phyloP scores from a whole-genome alignment of 2,329 filamentous ascomycete species.

The Clonostachys rhizophaga region DNA sequence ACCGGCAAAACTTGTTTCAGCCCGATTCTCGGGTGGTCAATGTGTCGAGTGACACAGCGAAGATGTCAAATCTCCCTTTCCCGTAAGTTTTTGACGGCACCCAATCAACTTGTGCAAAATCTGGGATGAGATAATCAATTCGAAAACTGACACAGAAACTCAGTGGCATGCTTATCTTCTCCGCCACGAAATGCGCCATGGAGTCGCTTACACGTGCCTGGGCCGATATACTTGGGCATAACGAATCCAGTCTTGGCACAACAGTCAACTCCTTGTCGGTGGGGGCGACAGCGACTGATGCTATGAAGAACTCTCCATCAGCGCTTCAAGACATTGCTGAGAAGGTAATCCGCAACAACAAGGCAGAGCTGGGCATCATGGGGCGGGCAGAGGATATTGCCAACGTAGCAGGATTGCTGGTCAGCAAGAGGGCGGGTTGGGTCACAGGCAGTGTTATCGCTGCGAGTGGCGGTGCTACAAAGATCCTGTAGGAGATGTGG shows the following conservation, averaged over 20 bases:
- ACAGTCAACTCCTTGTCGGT: slow-evolving; percentile 24
- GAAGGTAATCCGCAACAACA: too few species aligned
- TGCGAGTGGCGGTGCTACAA: slow-evolving; percentile 26
- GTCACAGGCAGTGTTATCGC: slow-evolving; percentile 26
- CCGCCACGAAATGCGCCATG: slow-evolving; percentile 22
- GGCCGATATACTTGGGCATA: slow-evolving; percentile 25
- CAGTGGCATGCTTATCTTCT: slow-evolving; percentile 21
- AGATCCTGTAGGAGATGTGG: slow-evolving; percentile 12
- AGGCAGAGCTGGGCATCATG: slow-evolving; percentile 3
- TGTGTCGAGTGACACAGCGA: slow-evolving; percentile 14
- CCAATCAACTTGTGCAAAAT: too few species aligned
- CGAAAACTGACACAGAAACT: too few species aligned
- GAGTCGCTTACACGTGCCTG: slow-evolving; percentile 27
- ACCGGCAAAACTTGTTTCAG: slow-evolving; percentile 19
- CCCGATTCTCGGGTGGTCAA: slow-evolving; percentile 25
- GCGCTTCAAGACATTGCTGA: slow-evolving; percentile 7
- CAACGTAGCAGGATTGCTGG: slow-evolving; percentile 24
- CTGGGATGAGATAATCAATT: too few species aligned
- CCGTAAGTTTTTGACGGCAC: slow-evolving; percentile 7
- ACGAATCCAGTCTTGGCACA: slow-evolving; percentile 25
- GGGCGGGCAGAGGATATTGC: slow-evolving; percentile 27
- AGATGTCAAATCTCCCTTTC: slow-evolving; percentile 12
- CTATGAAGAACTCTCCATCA: slow-evolving; percentile 20
- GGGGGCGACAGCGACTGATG: slow-evolving; percentile 23
- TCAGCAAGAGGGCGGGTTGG: slow-evolving; percentile 22